A percentile compares a stretch with the other conserved stretches of the same genome.
Conservation (phyloP, 495 filamentous ascomycete genomes). For the Sphaerosporella brunnea region DNA sequence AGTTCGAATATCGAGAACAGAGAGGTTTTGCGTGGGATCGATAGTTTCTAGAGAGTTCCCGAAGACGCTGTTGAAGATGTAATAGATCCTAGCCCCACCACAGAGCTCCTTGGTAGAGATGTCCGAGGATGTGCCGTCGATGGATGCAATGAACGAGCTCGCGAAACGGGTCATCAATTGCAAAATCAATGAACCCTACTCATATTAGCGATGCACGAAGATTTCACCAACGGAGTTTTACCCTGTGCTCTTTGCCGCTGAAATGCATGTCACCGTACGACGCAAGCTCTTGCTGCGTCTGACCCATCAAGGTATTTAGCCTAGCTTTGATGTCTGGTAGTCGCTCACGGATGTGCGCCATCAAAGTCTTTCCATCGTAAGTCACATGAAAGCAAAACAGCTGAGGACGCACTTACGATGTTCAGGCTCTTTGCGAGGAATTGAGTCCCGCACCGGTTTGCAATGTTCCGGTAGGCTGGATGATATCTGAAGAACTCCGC, state of each 20-base stretch:
- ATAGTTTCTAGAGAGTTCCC: slow-evolving; percentile 92
- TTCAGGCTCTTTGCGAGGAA: slow-evolving; percentile 92
- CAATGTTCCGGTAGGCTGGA: slow-evolving; percentile 92
- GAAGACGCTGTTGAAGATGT: slow-evolving; percentile 99
- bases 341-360: slow-evolving; percentile 89
- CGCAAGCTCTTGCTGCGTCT: slow-evolving; percentile 95
- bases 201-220: slow-evolving; percentile 8
- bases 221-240: background rate
- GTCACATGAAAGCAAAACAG: no score
- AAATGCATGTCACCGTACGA: slow-evolving; percentile 98
- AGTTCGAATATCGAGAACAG: slow-evolving; percentile 90
- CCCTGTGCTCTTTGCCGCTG: slow-evolving; percentile 84
- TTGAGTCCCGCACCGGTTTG: slow-evolving; percentile 81
- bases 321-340: slow-evolving; percentile 95
- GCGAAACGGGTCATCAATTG: slow-evolving; percentile 98
- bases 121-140: slow-evolving; percentile 93
- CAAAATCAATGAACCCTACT: slow-evolving; percentile 65
- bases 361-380: slow-evolving; percentile 51
- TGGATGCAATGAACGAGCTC: slow-evolving; percentile 93
- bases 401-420: no score
- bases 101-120: slow-evolving; percentile 98
- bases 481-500: slow-evolving; percentile 92
- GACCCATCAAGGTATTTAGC: slow-evolving; percentile 94
- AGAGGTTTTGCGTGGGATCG: slow-evolving; percentile 85
- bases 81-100: slow-evolving; percentile 92